A percentile compares a stretch with the other conserved stretches of the same genome.
These are phyloP conservation scores for Dictyostelium brefeldianum DNA, from an alignment of 78 protist genomes.

Conservation along the genomic window DNA sequence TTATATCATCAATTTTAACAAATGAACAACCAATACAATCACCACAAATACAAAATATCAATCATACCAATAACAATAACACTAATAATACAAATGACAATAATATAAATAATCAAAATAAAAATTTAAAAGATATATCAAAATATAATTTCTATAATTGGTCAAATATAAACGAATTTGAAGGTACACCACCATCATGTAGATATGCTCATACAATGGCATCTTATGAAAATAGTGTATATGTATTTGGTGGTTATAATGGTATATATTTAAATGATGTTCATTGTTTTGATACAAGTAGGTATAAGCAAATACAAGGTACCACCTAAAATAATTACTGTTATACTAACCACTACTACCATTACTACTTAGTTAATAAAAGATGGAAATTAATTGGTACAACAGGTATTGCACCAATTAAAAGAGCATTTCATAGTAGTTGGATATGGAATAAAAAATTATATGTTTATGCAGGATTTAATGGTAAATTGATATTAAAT, in stretches of 20 bases:
- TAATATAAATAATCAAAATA: neutral
- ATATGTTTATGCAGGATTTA: conserved; percentile 39
- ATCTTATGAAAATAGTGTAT: neutral
- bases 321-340: too few relatives aligned
- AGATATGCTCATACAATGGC: conserved; percentile 46
- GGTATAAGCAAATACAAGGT: too few relatives aligned
- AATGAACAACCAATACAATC: too few relatives aligned
- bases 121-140: neutral
- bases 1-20: too few relatives aligned
- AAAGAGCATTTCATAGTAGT: conserved; percentile 35
- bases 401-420: conserved; percentile 22
- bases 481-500: conserved; percentile 17
- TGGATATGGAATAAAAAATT: conserved; percentile 11
- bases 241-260: conserved; percentile 50
- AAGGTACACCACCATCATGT: conserved; percentile 14
- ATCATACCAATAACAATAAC: neutral
- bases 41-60: neutral
- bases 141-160: conserved; percentile 24
- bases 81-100: neutral
- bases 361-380: neutral
- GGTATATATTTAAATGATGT: conserved; percentile 27
- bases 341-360: too few relatives aligned
- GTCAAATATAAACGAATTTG: neutral
- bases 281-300: conserved; percentile 32
- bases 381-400: neutral